Percentiles rank a stretch among this genome's conserved stretches.
These are phyloP conservation scores for Phytopythium sindhum DNA, from an alignment of 352 stramenopile species.

Conservation along the genomic window DNA sequence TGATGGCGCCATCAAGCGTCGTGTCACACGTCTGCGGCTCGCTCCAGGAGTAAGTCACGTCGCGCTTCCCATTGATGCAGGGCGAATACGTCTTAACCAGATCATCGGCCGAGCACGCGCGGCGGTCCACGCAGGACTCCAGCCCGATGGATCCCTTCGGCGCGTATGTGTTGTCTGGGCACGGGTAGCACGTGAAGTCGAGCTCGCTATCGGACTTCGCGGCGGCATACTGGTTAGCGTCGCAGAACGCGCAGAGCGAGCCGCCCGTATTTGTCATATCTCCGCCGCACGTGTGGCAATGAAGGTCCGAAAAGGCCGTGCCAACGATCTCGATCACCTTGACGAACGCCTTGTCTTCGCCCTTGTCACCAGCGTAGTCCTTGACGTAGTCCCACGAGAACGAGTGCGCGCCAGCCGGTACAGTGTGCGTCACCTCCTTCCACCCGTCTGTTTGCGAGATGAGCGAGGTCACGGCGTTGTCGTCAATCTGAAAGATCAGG, in stretches of 20 bases:
- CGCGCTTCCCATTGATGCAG: conserved; percentile 49
- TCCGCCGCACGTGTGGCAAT: conserved; percentile 69
- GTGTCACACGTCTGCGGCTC: conserved; percentile 61
- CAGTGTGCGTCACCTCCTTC: conserved; percentile 54
- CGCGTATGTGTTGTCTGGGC: conserved; percentile 53
- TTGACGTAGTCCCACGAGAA: conserved; percentile 84
- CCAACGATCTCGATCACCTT: conserved; percentile 82
- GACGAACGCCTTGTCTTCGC: conserved; percentile 63
- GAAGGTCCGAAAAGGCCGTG: conserved; percentile 70
- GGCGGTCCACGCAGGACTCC: conserved; percentile 58
- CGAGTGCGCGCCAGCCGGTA: conserved; percentile 57
- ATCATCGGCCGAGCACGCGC: conserved; percentile 59
- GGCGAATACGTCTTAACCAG: conserved; percentile 55
- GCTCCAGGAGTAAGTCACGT: conserved; percentile 65
- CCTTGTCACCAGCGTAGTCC: conserved; percentile 65
- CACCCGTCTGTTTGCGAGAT: conserved; percentile 70
- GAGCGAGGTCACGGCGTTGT: conserved; percentile 43
- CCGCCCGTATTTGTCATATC: conserved; percentile 76
- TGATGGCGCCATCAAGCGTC: conserved; percentile 36
- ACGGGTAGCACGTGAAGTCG: conserved; percentile 74
- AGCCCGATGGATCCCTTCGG: conserved; percentile 73
- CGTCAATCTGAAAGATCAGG: conserved; percentile 71
- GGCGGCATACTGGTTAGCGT: conserved; percentile 72
- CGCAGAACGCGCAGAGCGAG: conserved; percentile 76
- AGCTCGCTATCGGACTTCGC: conserved; percentile 67